Conservation (phyloP, 2,329 filamentous ascomycete species). For the Colletotrichum sp. region DNA sequence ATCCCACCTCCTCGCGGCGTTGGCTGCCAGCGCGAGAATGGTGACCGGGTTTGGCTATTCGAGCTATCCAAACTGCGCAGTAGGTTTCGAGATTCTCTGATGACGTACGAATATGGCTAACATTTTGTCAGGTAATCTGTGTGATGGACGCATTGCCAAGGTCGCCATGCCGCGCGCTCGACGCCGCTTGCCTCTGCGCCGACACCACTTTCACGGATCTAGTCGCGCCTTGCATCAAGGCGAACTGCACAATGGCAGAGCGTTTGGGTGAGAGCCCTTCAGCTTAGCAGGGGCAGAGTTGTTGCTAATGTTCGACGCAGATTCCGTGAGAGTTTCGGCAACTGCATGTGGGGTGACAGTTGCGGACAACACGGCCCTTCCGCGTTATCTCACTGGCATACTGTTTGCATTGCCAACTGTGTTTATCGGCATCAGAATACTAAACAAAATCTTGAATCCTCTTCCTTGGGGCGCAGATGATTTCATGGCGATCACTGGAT, state of each 20-base stretch:
- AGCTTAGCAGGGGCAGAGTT: background rate
- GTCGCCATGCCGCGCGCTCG: background rate
- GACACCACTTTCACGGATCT: background rate
- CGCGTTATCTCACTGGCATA: background rate
- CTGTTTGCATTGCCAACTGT: background rate
- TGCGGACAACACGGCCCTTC: background rate
- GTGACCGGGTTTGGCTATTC: background rate
- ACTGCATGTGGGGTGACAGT: background rate
- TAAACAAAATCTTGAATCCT: background rate
- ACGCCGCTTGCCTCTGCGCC: background rate
- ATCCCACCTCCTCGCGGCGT: background rate
- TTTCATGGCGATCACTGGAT: background rate
- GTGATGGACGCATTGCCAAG: background rate
- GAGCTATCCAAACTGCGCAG: background rate
- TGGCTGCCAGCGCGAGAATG: background rate
- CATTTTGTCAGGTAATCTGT: background rate
- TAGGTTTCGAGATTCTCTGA: background rate
- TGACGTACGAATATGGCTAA: background rate
- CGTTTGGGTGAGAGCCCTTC: background rate
- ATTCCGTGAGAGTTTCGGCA: background rate
- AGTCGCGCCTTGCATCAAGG: background rate
- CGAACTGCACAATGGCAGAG: background rate
- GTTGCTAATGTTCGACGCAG: background rate
- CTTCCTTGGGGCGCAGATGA: background rate
- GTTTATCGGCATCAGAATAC: background rate